phyloP scores from a whole-genome alignment of 2,329 filamentous ascomycete species.

The Rachicladosporium sp. region DNA sequence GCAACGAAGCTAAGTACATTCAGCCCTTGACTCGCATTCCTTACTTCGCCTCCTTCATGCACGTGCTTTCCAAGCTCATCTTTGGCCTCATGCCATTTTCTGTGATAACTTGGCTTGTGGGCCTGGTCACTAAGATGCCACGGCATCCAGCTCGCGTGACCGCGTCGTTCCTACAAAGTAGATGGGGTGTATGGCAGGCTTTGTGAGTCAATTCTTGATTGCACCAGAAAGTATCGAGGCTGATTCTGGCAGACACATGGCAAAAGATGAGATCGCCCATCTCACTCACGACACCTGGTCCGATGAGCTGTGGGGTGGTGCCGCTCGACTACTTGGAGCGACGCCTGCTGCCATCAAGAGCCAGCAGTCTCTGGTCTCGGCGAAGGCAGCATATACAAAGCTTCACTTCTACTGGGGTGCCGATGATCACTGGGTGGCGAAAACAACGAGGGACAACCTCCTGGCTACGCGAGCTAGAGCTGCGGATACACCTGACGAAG shows the following conservation, averaged over 20 bases:
- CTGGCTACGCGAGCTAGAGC: constrained; percentile 31
- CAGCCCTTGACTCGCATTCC: constrained; percentile 16
- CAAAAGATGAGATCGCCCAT: constrained; percentile 43
- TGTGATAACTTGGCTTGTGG: constrained; percentile 30
- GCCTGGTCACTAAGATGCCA: constrained; percentile 30
- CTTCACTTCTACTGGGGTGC: constrained; percentile 48
- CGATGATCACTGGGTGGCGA: constrained; percentile 50
- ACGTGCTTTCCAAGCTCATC: constrained; percentile 21
- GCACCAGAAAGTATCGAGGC: neutral
- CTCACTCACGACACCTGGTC: constrained; percentile 47
- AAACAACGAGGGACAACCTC: constrained; percentile 43
- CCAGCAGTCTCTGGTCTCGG: neutral
- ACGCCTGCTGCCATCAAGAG: neutral
- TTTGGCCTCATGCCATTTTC: constrained; percentile 29
- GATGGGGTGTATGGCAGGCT: constrained; percentile 41
- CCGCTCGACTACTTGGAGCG: neutral
- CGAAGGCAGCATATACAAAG: constrained; percentile 17
- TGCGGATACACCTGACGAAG: constrained; percentile 10
- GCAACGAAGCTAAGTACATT: no score
- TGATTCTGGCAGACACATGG: constrained; percentile 33
- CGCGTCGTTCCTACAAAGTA: constrained; percentile 37
- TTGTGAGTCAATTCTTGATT: constrained; percentile 26
- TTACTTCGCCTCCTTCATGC: constrained; percentile 23
- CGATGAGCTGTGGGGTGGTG: constrained; percentile 45
- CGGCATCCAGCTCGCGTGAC: constrained; percentile 36